Conservation (phyloP, 208 protist genomes). For the Leishmania mexicana region DNA sequence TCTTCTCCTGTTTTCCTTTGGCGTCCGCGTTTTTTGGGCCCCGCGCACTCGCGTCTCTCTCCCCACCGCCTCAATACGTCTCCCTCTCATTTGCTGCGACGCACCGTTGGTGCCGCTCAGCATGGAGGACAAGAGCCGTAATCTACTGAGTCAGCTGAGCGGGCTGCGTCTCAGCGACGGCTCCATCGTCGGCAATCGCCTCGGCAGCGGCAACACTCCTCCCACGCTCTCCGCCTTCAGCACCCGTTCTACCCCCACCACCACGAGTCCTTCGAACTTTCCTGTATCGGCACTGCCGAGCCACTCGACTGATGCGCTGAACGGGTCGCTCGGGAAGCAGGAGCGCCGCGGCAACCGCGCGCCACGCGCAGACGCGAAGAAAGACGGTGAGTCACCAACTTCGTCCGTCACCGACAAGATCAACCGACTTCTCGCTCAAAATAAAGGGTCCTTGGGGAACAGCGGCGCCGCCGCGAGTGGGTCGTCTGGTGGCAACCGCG, state of each 20-base stretch:
- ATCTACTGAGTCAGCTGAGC: constrained; percentile 44
- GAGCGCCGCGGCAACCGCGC: constrained; percentile 17
- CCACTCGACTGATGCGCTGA: constrained; percentile 3
- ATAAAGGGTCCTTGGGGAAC: constrained; percentile 19
- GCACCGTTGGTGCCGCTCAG: constrained; percentile 3
- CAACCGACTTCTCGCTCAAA: constrained; percentile 35
- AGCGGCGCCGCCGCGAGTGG: neutral
- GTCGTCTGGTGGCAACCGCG: neutral
- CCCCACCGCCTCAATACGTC: neutral
- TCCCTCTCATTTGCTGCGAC: neutral
- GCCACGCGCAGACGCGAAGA: neutral
- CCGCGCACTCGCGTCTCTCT: neutral
- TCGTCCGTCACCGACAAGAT: constrained; percentile 28
- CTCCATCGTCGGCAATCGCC: constrained; percentile 24
- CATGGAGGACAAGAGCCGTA: constrained; percentile 18
- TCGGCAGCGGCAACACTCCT: constrained; percentile 23
- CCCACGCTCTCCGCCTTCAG: constrained; percentile 21
- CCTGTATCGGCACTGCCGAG: constrained; percentile 4
- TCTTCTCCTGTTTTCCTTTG: constrained; percentile 6
- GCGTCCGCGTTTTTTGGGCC: neutral
- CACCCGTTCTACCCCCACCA: constrained; percentile 6
- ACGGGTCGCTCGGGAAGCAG: constrained; percentile 1
- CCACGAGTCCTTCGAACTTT: constrained; percentile 26
- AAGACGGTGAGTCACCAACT: constrained; percentile 11
- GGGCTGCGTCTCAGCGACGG: constrained; percentile 53